phyloP scores from a whole-genome alignment of 495 filamentous ascomycete species.

The Penicillium parvum region DNA sequence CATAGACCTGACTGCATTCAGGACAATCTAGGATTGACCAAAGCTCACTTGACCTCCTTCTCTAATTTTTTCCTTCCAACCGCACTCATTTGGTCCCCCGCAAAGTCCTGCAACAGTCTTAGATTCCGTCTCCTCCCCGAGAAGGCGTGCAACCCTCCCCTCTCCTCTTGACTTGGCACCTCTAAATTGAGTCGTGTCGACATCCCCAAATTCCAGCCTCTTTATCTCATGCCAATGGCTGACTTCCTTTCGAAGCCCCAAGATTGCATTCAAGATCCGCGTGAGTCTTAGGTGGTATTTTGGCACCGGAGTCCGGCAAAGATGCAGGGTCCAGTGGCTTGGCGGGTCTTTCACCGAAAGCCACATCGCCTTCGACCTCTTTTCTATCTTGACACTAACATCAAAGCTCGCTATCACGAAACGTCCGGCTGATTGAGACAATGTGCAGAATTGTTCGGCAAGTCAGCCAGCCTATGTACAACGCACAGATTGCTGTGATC shows the following conservation, averaged over 20 bases:
- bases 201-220: too few species aligned
- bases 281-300: conserved; percentile 23
- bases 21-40: too few species aligned
- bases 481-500: neutral
- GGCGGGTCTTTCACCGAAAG: conserved; percentile 4
- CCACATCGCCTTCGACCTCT: neutral
- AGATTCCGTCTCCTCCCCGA: neutral
- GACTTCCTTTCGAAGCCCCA: too few species aligned
- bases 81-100: neutral
- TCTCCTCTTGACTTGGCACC: conserved; percentile 1
- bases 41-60: neutral
- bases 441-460: too few species aligned
- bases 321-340: conserved; percentile 11
- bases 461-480: neutral
- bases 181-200: neutral
- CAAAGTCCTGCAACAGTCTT: conserved; percentile 2
- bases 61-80: conserved; percentile 1
- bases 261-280: too few species aligned
- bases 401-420: too few species aligned
- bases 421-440: too few species aligned
- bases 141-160: conserved; percentile 12
- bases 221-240: conserved; percentile 1
- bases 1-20: neutral
- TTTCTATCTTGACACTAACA: too few species aligned
- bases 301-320: conserved; percentile 21